Conservation (phyloP, 129 eudicot species). For the Cynara cardunculus region DNA sequence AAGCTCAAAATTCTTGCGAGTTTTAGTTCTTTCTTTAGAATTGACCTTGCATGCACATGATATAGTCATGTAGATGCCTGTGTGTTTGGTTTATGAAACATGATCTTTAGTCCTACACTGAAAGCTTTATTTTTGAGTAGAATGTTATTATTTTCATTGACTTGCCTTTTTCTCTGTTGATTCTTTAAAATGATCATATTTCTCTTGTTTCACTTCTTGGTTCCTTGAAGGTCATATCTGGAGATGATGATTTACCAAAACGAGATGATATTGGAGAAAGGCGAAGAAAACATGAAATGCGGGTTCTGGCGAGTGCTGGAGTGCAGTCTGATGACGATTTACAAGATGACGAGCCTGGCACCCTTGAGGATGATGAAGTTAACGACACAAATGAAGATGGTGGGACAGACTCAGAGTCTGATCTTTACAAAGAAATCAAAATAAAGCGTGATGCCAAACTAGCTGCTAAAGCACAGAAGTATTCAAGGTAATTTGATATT, state of each 20-base stretch:
- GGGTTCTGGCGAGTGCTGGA: constrained; percentile 77
- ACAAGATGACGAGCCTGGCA: constrained; percentile 39
- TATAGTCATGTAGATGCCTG: neutral
- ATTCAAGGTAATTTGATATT: constrained; percentile 50
- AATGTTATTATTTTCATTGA: neutral
- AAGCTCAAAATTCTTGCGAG: neutral
- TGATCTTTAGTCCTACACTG: neutral
- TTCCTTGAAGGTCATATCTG: constrained; percentile 58
- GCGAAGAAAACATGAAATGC: constrained; percentile 79
- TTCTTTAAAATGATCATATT: neutral
- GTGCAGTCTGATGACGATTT: constrained; percentile 45
- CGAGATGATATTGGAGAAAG: constrained; percentile 94
- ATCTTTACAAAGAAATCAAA: constrained; percentile 58
- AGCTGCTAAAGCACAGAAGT: constrained; percentile 58
- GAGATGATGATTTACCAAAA: constrained; percentile 92
- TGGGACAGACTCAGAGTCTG: constrained; percentile 63
- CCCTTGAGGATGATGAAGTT: constrained; percentile 32
- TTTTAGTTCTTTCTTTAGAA: neutral
- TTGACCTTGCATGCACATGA: neutral
- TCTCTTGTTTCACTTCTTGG: neutral
- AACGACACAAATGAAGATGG: constrained; percentile 26
- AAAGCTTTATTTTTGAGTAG: neutral
- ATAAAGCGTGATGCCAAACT: constrained; percentile 50
- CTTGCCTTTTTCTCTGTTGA: neutral
- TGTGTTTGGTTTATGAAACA: neutral